Evolutionary conservation across 345 rosid species (phyloP), one percentile per base, ranked within the genome.

Genomic region (Cochlearia excelsa): DNA sequence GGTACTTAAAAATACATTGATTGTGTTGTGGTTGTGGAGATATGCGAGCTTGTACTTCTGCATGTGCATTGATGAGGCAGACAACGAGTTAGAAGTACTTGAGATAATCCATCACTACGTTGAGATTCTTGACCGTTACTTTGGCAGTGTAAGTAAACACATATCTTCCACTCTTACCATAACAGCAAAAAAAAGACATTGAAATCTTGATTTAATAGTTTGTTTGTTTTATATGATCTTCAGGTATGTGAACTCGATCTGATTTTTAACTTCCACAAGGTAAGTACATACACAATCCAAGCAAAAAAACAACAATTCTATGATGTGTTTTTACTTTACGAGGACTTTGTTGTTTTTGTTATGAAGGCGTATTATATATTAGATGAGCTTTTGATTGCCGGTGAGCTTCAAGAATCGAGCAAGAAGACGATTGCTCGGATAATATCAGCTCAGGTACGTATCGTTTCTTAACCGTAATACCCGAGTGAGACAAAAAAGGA

Each of bases 41-140:
- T 94, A 94, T 77, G 97, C 99, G 49, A 90, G 99, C 70, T 84
- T 94, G 35, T 94, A 94, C 77, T 94, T 94, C 76, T 94, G 99
- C 82, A 94, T 94, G 99, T 90, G 99, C 77, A 74, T 86, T 70
- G 95, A 94, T 78, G 86, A 87, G 69, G 93, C 84, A 0, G 97
- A 90, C 82, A 94, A 94, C 30, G 99, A 94, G 75, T 61, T 94
- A 45, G 99, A 94, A 81, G 57, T 83, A 58, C 84, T 94, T 23
- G 96, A 90, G 73, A 87, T 90, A 39, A 94, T 94, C 59, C 99
- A 94, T 74, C 95, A 87, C 75, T 94, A 9, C 63, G 99, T 94
- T 28, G 97, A 90, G 87, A 85, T 90, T 70, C 77, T 94, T 68
- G 99, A 94, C 73, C 85, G 97, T 47, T 94, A 90, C 71, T 94